Percentiles rank a stretch among this genome's conserved stretches.
These are phyloP conservation scores for Phytophthora boehmeriae DNA, from an alignment of 352 stramenopile genomes.

Conservation along the genomic window DNA sequence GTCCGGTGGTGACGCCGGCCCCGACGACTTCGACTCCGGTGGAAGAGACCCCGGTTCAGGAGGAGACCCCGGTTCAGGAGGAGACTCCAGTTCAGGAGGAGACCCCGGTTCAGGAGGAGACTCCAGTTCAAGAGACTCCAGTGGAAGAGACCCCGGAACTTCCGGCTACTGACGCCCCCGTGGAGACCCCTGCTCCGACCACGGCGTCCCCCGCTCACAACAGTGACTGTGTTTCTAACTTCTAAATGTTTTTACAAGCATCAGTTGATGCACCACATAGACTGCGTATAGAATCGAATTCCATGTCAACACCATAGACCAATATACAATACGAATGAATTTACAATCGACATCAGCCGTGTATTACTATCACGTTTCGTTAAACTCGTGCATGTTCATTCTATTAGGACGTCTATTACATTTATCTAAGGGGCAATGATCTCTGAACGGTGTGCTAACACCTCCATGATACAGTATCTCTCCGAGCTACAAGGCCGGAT, in stretches of 20 bases:
- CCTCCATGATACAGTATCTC: too few relatives aligned
- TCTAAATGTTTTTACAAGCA: neutral
- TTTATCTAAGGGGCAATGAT: neutral
- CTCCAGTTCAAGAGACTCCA: conserved; percentile 2
- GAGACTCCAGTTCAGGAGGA: neutral
- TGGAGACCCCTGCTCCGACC: neutral
- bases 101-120: neutral
- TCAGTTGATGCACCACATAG: too few relatives aligned
- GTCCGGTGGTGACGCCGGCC: neutral
- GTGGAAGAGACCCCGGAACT: neutral
- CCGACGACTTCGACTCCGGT: neutral
- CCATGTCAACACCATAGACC: too few relatives aligned
- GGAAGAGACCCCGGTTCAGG: neutral
- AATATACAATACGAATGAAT: too few relatives aligned
- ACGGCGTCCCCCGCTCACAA: neutral
- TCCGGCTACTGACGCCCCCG: neutral
- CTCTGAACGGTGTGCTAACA: neutral
- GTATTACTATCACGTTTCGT: too few relatives aligned
- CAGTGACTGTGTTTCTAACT: conserved; percentile 1
- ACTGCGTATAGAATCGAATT: too few relatives aligned
- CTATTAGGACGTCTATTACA: conserved; percentile 2
- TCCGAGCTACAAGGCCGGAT: neutral
- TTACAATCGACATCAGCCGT: too few relatives aligned
- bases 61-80: too few relatives aligned
- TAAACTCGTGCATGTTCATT: neutral